Conservation (phyloP, 257 asterid genomes). For the Nicotiana benthamiana region DNA sequence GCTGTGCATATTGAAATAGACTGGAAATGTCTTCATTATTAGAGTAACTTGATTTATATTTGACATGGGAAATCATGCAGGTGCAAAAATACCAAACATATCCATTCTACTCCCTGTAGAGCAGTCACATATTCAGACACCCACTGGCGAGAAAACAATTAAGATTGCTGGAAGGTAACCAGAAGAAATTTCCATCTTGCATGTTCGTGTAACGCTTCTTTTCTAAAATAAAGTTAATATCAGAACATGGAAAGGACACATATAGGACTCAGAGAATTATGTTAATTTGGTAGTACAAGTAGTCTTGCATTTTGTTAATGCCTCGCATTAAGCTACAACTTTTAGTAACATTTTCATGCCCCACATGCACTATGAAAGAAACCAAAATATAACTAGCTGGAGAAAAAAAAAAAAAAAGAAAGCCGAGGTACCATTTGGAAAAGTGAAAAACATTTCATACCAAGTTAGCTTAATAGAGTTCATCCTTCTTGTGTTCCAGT, state of each 20-base stretch:
- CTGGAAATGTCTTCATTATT: background rate
- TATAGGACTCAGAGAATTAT: background rate
- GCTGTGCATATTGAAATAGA: background rate
- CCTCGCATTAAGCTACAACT: background rate
- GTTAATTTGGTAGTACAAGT: background rate
- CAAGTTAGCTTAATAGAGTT: background rate
- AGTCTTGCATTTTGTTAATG: conserved; percentile 1
- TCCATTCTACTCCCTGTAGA: conserved; percentile 58
- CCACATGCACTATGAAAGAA: background rate
- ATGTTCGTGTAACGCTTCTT: background rate
- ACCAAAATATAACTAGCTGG: background rate
- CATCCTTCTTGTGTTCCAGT: background rate
- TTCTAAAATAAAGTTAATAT: background rate
- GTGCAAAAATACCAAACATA: conserved; percentile 78
- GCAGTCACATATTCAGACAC: conserved; percentile 52
- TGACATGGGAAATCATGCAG: conserved; percentile 32
- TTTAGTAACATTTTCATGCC: background rate
- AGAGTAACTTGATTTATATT: background rate
- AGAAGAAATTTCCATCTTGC: background rate
- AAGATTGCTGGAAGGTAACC: conserved; percentile 69
- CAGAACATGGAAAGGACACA: background rate
- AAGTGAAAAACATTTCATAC: background rate
- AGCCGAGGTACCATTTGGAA: background rate
- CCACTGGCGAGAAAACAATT: conserved; percentile 56
- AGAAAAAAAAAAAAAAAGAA: background rate